Percentiles rank a stretch among this genome's conserved stretches.
Conservation (phyloP, 805 yeast species). For the Kazachstania viticola region DNA sequence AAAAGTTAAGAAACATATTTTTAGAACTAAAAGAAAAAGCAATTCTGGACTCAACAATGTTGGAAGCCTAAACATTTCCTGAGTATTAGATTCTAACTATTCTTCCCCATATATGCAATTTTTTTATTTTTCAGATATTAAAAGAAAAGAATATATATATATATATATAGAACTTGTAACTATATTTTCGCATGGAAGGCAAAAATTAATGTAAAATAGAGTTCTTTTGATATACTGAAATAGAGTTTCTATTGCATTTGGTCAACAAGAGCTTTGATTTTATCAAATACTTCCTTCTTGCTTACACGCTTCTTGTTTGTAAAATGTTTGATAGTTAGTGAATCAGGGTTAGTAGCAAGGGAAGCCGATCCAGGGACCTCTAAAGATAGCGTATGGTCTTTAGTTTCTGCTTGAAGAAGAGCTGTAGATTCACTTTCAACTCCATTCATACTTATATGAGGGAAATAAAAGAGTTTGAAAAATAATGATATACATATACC, state of each 20-base stretch:
- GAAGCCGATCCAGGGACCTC: not conserved
- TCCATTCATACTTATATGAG: constrained; percentile 9
- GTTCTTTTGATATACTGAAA: too few species aligned
- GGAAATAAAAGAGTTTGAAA: constrained; percentile 21
- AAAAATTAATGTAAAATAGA: too few species aligned
- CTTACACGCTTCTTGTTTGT: constrained; percentile 21
- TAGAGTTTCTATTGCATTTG: constrained; percentile 9
- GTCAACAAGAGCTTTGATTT: constrained; percentile 17
- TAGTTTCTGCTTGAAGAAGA: not conserved
- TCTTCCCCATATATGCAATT: too few species aligned
- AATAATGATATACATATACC: constrained; percentile 21
- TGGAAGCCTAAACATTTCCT: too few species aligned
- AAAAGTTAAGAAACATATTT: constrained; percentile 40
- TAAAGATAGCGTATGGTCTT: not conserved
- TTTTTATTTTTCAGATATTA: too few species aligned
- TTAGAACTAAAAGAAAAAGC: constrained; percentile 44
- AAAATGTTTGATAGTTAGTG: constrained; percentile 5
- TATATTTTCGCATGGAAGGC: not conserved
- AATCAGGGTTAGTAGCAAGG: not conserved
- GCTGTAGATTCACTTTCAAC: not conserved
- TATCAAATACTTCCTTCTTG: constrained; percentile 26
- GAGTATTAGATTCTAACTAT: too few species aligned
- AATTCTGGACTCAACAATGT: too few species aligned
- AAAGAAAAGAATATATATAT: constrained; percentile 17
- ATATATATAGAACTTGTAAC: not conserved